A percentile compares a stretch with the other conserved stretches of the same genome.
Evolutionary conservation across 768 basidiomycete genomes (phyloP).

Genomic region (Tephrocybe sp.): DNA sequence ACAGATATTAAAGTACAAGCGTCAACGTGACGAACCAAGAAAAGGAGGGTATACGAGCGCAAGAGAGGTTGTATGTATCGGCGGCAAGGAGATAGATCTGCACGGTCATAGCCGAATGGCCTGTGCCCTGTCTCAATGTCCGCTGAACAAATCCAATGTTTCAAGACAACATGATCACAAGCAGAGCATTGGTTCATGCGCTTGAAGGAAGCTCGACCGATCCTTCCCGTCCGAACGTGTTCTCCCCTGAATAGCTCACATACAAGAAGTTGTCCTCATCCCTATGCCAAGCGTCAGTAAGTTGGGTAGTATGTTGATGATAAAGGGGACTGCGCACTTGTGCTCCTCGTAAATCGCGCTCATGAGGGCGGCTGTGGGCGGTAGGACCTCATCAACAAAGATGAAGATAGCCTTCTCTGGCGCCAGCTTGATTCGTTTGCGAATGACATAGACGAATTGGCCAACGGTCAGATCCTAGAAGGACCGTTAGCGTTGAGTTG

Average conservation of each 20-base stretch:
- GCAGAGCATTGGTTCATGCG: slow-evolving; percentile 31
- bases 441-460: slow-evolving; percentile 99
- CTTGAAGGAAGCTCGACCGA: slow-evolving; percentile 48
- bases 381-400: slow-evolving; percentile 98
- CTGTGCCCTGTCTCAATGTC: slow-evolving; percentile 18
- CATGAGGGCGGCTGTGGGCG: slow-evolving; percentile 98
- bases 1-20: slow-evolving; percentile 26
- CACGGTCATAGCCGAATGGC: slow-evolving; percentile 12
- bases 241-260: slow-evolving; percentile 98
- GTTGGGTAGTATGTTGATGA: not conserved
- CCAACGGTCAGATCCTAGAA: slow-evolving; percentile 91
- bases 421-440: slow-evolving; percentile 99
- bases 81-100: slow-evolving; percentile 7
- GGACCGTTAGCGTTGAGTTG: not conserved
- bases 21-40: slow-evolving; percentile 13
- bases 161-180: slow-evolving; percentile 14
- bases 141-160: slow-evolving; percentile 19
- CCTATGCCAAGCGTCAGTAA: slow-evolving; percentile 47
- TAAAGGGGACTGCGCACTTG: slow-evolving; percentile 64
- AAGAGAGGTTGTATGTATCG: slow-evolving; percentile 10
- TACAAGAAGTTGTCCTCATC: slow-evolving; percentile 99
- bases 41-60: slow-evolving; percentile 19
- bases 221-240: slow-evolving; percentile 76
- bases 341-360: slow-evolving; percentile 99
- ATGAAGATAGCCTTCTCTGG: slow-evolving; percentile 99